Base-by-base conservation (phyloP, 2,329 filamentous ascomycete genomes). In the Ceratocystis papillata region DNA sequence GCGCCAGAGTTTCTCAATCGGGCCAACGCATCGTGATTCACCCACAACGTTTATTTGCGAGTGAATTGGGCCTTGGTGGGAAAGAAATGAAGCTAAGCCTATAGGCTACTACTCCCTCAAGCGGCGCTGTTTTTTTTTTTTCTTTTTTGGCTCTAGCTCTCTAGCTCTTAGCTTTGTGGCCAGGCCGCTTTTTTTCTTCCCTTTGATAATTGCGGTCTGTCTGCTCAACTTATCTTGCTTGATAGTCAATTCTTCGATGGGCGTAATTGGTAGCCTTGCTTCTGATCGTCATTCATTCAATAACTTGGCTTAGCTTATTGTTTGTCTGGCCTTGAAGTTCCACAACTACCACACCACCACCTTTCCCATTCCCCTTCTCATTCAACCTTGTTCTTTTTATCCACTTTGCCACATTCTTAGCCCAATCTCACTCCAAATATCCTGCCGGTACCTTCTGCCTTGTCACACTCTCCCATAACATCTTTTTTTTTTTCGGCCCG, bases 11-110 rank as follows among this genome's bases (percentile, higher is more conserved):
- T 59, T 59, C 53, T 59, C 53, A 59, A 17, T 59, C 33, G 53
- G 53, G 53, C 53, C 53, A 59, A 33, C 53, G 53, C 53, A 59
- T 59, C 53, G 53, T 59, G 53, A 59, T 59, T 59, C 53, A 59
- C 53, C 25, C 53, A 59, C 53, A 37, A 59, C 37, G 53, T 59
- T 37, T 59, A 59, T 59, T 59, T 59, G 28, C 28, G 53, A n/a
- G 53, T 59, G 25, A 30, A 37, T 37, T 17, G 53, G 53, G 53
- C 12, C 53, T 30, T 59, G 5, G n/a, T 33, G 28, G 3, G 15
- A 33, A 59, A 59, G 17, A 59, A 30, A n/a, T 55, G 6, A 59
- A 33, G 25, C 28, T 59, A 59, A 25, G 53, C 28, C 53, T 33
- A 37, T 59, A 30, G 53, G 53, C 53, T 33, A 59, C 17, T n/a